phyloP scores from a whole-genome alignment of 176 grass and related monocot species.

The Zoysia pacifica region DNA sequence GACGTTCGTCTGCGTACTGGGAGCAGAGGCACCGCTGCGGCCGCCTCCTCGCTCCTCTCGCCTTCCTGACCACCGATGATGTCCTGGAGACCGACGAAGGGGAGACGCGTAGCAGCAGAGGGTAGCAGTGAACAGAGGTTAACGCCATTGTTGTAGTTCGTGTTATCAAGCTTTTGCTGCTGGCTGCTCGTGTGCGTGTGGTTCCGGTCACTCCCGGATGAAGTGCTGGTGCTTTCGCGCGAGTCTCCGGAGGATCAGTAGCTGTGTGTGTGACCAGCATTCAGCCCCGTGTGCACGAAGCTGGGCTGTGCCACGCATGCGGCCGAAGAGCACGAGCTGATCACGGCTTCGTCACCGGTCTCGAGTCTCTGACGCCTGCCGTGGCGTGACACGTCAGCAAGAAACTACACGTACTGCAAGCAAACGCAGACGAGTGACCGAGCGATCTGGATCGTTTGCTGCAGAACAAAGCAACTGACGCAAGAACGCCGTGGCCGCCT shows the following conservation, averaged over 20 bases:
- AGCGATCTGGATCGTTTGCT: not conserved
- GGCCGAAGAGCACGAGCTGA: too few species aligned
- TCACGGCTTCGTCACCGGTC: too few species aligned
- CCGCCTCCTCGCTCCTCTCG: constrained; percentile 6
- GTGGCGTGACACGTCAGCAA: too few species aligned
- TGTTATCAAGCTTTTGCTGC: constrained; percentile 9
- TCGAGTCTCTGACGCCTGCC: too few species aligned
- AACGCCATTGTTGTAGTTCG: constrained; percentile 31
- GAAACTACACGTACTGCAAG: too few species aligned
- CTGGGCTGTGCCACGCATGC: not conserved
- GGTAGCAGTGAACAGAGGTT: constrained; percentile 36
- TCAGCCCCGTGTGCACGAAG: not conserved
- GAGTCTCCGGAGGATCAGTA: not conserved
- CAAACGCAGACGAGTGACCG: too few species aligned
- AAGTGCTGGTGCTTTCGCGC: not conserved
- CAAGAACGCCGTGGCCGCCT: not conserved
- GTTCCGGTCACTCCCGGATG: constrained; percentile 18
- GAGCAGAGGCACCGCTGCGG: constrained; percentile 53
- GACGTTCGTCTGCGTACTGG: constrained; percentile 34
- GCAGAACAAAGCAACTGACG: not conserved
- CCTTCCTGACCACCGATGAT: not conserved
- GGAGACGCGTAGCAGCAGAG: constrained; percentile 7
- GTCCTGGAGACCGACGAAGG: not conserved
- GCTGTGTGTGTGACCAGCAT: not conserved
- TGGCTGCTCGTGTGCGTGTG: constrained; percentile 39